Base-by-base conservation (phyloP, 225 moss, liverwort and hornwort species). In the Sphagnum contortum region DNA sequence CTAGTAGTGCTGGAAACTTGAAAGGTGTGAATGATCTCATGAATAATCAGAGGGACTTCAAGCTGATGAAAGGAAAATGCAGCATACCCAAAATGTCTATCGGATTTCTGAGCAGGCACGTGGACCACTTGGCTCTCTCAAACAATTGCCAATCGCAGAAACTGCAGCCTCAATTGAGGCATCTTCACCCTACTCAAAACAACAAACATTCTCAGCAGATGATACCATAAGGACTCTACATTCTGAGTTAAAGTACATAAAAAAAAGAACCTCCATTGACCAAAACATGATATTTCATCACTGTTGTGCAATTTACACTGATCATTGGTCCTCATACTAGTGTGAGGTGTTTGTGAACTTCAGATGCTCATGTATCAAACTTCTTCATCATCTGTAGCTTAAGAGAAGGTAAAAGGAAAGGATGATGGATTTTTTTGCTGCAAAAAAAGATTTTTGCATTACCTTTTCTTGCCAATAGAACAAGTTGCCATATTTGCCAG, bases 391-490 rank as follows among this genome's bases (percentile, higher is more conserved):
- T 49, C 10, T 13, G 53, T 77, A 57, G 29, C 29, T 29, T 29
- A 29, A 29, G 29, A 29, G 29, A 29, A 29, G 29, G 29, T 29
- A 29, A 29, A 29, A 29, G 29, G 29, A 29, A 29, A 29, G 29
- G 29, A 29, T 29, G 29, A 29, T 29, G 29, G 29, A 29, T 0
- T 29, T 29, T 29, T 29, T 29, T 29, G 29, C 29, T 29, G 29
- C 29, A 29, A 29, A 29, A 29, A 1, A 29, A 29, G 29, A 29
- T 29, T 29, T 29, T 29, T 29, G 29, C 29, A 29, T 29, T 70
- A 92, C 95, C 86, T 84, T 84, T 70, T 93, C 93, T 68, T 89
- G 90, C 93, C 98, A 98, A 63, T 73, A 93, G 58, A 98, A 98
- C 66, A 91, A 81, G 74, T 93, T 98, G 73, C 98, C 93, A 64